Evolutionary conservation across 106 monocot species (phyloP).

Genomic region (Platanthera guangdongensis): DNA sequence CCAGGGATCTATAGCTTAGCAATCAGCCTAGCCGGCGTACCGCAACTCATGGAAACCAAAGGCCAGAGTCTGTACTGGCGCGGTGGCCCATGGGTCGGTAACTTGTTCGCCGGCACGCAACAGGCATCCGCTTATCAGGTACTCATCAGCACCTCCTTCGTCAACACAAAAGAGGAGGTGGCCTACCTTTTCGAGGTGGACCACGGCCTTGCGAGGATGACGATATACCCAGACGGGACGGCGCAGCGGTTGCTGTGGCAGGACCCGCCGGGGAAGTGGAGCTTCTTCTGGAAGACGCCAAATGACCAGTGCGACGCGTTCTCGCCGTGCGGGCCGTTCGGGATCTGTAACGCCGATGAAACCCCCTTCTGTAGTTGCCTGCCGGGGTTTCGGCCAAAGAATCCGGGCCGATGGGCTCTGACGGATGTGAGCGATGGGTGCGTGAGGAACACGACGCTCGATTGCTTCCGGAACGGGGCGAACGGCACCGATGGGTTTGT

Average conservation of each 20-base stretch:
- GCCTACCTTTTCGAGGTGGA: neutral
- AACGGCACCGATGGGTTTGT: constrained; percentile 24
- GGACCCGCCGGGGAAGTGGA: constrained; percentile 15
- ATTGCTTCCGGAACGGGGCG: constrained; percentile 14
- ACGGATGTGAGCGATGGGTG: constrained; percentile 29
- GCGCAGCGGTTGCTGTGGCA: constrained; percentile 21
- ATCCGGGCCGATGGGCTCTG: constrained; percentile 20
- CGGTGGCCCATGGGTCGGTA: constrained; percentile 11
- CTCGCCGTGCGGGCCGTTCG: constrained; percentile 32
- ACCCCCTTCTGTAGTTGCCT: constrained; percentile 35
- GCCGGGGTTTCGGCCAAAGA: constrained; percentile 32
- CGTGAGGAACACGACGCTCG: constrained; percentile 23
- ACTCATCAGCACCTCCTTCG: neutral
- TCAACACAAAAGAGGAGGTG: constrained; percentile 2
- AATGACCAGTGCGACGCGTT: constrained; percentile 25
- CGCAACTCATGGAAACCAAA: neutral
- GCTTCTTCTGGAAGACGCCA: constrained; percentile 17
- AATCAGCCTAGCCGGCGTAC: neutral
- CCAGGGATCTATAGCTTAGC: neutral
- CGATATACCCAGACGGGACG: constrained; percentile 9
- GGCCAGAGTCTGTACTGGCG: neutral
- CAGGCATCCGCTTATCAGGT: neutral
- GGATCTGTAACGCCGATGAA: constrained; percentile 24
- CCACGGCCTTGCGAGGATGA: constrained; percentile 1
- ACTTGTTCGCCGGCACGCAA: neutral